These are phyloP conservation scores for Triangularia setosa DNA, from an alignment of 2,329 filamentous ascomycete species.

Conservation along the genomic window DNA sequence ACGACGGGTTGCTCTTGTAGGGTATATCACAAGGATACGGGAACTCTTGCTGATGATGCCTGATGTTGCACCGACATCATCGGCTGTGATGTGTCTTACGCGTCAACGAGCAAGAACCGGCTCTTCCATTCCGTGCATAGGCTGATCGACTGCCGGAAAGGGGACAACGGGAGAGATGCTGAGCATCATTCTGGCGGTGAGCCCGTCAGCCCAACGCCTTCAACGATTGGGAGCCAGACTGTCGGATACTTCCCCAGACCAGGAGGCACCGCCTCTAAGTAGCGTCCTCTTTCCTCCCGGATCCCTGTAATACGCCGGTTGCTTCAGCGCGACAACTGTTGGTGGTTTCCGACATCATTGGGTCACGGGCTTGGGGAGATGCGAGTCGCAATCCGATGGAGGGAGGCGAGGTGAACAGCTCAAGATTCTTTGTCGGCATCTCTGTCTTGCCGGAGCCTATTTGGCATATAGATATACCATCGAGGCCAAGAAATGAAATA, in stretches of 20 bases:
- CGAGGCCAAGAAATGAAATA: neutral
- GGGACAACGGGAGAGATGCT: neutral
- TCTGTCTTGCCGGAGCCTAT: too few species aligned
- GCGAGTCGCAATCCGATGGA: neutral
- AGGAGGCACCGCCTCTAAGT: neutral
- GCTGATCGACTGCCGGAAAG: slow-evolving; percentile 6
- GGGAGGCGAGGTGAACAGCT: neutral
- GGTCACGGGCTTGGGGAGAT: neutral
- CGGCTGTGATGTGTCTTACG: slow-evolving; percentile 1
- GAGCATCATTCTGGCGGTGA: slow-evolving; percentile 9
- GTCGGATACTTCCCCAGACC: neutral
- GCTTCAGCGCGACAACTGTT: neutral
- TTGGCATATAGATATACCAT: neutral
- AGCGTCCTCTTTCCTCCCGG: neutral
- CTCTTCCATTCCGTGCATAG: neutral
- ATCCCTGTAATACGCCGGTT: slow-evolving; percentile 1
- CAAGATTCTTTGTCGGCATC: neutral
- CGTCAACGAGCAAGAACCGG: neutral
- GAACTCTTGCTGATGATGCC: slow-evolving; percentile 3
- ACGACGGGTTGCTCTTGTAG: neutral
- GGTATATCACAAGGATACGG: slow-evolving; percentile 7
- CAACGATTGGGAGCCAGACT: neutral
- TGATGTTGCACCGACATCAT: neutral
- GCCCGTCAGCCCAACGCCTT: neutral
- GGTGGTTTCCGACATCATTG: neutral